These are phyloP conservation scores for Mycogone perniciosa DNA, from an alignment of 2,329 filamentous ascomycete genomes.

Conservation along the genomic window DNA sequence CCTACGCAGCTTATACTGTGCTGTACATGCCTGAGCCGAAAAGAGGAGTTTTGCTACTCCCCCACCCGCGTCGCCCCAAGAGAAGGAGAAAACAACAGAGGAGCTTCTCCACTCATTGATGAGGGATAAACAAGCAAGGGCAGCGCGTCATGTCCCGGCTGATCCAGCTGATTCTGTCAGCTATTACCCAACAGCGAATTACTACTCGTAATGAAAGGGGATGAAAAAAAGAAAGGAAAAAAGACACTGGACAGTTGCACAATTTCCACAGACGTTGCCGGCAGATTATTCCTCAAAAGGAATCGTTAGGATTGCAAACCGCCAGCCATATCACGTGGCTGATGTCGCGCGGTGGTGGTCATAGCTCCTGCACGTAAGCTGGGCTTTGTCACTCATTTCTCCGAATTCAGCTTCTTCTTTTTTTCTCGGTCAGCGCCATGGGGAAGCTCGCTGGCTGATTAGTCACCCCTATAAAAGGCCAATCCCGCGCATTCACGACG, in stretches of 20 bases:
- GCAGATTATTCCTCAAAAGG: no score
- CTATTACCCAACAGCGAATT: no score
- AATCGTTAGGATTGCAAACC: not conserved
- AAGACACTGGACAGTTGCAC: not conserved
- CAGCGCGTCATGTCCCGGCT: not conserved
- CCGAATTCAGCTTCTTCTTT: not conserved
- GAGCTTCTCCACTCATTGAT: slow-evolving; percentile 7
- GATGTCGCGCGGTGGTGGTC: slow-evolving; percentile 1
- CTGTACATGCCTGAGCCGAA: not conserved
- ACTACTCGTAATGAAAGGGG: no score
- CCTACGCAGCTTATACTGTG: not conserved
- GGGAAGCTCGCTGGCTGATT: slow-evolving; percentile 1
- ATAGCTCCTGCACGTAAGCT: slow-evolving; percentile 11
- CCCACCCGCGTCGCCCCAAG: not conserved
- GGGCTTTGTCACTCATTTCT: not conserved
- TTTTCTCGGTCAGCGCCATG: slow-evolving; percentile 2
- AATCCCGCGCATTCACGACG: no score
- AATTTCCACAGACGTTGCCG: not conserved
- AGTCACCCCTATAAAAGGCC: slow-evolving; percentile 10
- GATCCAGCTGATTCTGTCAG: not conserved
- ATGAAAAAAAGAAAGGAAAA: not conserved
- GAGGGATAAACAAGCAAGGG: slow-evolving; percentile 3
- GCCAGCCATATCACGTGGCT: slow-evolving; percentile 8
- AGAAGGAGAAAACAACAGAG: not conserved
- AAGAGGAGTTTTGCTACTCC: not conserved